Percentiles rank a stretch among this genome's conserved stretches.
These are phyloP conservation scores for Alternaria tenuissima DNA, from an alignment of 2,329 filamentous ascomycete species.

Conservation along the genomic window DNA sequence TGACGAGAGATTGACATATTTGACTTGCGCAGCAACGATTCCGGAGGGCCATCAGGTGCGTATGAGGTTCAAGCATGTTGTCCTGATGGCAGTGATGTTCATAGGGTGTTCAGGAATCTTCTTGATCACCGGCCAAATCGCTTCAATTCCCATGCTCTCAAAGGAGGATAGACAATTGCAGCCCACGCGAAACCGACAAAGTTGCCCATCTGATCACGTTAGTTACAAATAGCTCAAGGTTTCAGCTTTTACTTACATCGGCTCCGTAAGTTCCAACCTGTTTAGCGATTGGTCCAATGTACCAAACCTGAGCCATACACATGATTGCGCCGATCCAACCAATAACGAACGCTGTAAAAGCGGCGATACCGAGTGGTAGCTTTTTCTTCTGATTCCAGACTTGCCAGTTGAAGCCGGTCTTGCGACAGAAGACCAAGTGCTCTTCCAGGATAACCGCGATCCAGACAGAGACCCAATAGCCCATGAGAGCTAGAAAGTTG, in stretches of 20 bases:
- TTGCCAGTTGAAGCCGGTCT: slow-evolving; percentile 65
- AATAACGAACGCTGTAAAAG: slow-evolving; percentile 67
- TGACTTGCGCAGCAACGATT: neutral
- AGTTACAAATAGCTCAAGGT: neutral
- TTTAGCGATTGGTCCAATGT: slow-evolving; percentile 68
- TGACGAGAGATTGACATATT: neutral
- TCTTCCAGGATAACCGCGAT: slow-evolving; percentile 69
- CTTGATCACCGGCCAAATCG: slow-evolving; percentile 55
- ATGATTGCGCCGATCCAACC: slow-evolving; percentile 72
- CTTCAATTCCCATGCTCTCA: slow-evolving; percentile 62
- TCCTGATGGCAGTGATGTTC: neutral
- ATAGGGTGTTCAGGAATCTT: neutral
- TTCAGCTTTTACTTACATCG: slow-evolving; percentile 56
- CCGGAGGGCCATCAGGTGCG: neutral
- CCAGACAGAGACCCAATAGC: slow-evolving; percentile 74
- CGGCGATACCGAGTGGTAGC: slow-evolving; percentile 69
- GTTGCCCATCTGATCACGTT: slow-evolving; percentile 59
- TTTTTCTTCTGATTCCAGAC: slow-evolving; percentile 67
- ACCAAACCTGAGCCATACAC: slow-evolving; percentile 75
- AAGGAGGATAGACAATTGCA: slow-evolving; percentile 63
- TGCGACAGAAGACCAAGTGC: slow-evolving; percentile 67
- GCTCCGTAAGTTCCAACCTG: slow-evolving; percentile 66
- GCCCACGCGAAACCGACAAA: slow-evolving; percentile 69
- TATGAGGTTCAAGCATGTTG: neutral
- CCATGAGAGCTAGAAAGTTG: slow-evolving; percentile 75